Percentiles rank a stretch among this genome's conserved stretches.
Evolutionary conservation across 1,139 yeast genomes (phyloP).

Genomic region (Debaryomyces robertsiae): DNA sequence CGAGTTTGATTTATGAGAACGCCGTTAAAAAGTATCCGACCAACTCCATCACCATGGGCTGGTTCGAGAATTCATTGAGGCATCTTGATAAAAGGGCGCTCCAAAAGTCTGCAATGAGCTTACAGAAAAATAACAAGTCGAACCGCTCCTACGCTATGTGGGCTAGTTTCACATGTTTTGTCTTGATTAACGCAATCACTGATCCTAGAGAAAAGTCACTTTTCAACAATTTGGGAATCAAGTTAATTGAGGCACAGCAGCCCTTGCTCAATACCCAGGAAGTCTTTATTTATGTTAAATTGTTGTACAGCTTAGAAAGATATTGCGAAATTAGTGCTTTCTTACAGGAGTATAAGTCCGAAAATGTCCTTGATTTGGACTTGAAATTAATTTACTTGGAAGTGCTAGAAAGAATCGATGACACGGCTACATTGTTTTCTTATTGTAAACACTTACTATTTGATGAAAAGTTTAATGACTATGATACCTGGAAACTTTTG

Average conservation of each 20-base stretch:
- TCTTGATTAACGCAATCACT: conserved; percentile 27
- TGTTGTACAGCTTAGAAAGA: conserved; percentile 40
- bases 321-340: conserved; percentile 30
- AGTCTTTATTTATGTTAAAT: conserved; percentile 52
- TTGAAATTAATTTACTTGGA: conserved; percentile 55
- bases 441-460: conserved; percentile 40
- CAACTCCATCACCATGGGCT: conserved; percentile 43
- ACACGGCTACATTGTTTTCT: conserved; percentile 45
- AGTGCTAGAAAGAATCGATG: conserved; percentile 36
- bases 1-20: conserved; percentile 53
- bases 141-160: conserved; percentile 43
- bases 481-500: conserved; percentile 58
- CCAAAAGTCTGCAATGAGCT: conserved; percentile 50
- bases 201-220: conserved; percentile 44
- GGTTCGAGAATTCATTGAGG: conserved; percentile 50
- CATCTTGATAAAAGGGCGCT: conserved; percentile 40
- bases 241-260: conserved; percentile 47
- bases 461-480: conserved; percentile 54
- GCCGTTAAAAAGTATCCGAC: conserved; percentile 58
- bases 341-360: conserved; percentile 34
- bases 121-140: conserved; percentile 33
- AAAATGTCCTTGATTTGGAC: conserved; percentile 55
- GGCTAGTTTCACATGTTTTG: conserved; percentile 49
- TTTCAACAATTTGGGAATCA: conserved; percentile 58
- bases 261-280: conserved; percentile 61